Evolutionary conservation across 306 rosid genomes (phyloP).

Genomic region (Prunus dulcis): DNA sequence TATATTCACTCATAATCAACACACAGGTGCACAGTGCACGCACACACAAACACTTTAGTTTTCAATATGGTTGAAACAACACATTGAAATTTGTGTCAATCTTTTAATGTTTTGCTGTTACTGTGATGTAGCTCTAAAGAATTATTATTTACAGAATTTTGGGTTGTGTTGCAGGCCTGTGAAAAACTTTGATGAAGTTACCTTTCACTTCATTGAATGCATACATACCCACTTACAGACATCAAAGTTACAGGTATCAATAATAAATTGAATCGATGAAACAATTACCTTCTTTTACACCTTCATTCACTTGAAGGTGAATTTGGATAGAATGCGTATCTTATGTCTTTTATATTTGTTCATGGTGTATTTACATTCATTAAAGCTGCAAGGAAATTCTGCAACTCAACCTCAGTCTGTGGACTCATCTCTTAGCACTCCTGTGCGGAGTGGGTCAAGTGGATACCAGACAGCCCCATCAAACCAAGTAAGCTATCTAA

Average conservation of each 20-base stretch:
- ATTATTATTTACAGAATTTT: background rate
- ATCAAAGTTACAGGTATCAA: slow-evolving; percentile 54
- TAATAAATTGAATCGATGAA: background rate
- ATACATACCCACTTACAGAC: slow-evolving; percentile 62
- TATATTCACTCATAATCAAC: background rate
- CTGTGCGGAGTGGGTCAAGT: slow-evolving; percentile 36
- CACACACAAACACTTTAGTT: background rate
- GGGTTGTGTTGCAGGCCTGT: slow-evolving; percentile 59
- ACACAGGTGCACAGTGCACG: background rate
- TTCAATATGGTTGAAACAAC: background rate
- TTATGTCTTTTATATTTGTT: background rate
- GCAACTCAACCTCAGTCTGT: slow-evolving; percentile 31
- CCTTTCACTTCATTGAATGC: slow-evolving; percentile 91
- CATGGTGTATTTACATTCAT: slow-evolving; percentile 1
- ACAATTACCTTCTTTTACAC: background rate
- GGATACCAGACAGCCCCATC: slow-evolving; percentile 49
- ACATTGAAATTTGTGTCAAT: background rate
- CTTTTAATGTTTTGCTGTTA: background rate
- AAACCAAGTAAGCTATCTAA: slow-evolving; percentile 47
- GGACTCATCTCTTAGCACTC: slow-evolving; percentile 45
- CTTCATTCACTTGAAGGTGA: background rate
- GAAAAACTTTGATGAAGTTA: slow-evolving; percentile 70
- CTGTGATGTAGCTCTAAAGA: background rate
- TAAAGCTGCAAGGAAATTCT: slow-evolving; percentile 50
- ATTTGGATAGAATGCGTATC: background rate